phyloP scores from a whole-genome alignment of 2,329 filamentous ascomycete genomes.

The Cercospora janseana region DNA sequence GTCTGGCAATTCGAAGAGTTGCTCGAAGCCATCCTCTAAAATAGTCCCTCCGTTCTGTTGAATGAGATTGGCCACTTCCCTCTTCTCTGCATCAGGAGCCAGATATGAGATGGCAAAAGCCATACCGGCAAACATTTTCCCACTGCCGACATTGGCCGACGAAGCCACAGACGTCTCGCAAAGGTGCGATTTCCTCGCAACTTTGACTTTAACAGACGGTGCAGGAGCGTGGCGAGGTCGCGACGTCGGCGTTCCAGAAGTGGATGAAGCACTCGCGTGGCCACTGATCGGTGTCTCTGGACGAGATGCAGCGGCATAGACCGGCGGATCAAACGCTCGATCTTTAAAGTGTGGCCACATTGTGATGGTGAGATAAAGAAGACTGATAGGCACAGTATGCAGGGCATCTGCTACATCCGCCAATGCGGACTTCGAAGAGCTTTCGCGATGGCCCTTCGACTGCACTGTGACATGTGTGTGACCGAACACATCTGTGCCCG shows the following conservation, averaged over 20 bases:
- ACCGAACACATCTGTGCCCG: slow-evolving; percentile 45
- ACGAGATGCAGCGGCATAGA: not conserved
- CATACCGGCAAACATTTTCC: slow-evolving; percentile 76
- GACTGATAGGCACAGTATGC: slow-evolving; percentile 42
- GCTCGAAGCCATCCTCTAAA: slow-evolving; percentile 73
- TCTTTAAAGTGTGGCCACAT: slow-evolving; percentile 46
- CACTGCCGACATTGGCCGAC: slow-evolving; percentile 4
- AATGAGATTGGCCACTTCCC: slow-evolving; percentile 62
- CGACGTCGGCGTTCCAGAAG: slow-evolving; percentile 49
- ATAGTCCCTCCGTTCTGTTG: slow-evolving; percentile 68
- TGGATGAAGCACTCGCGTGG: slow-evolving; percentile 38
- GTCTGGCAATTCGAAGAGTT: slow-evolving; percentile 64
- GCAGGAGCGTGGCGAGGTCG: slow-evolving; percentile 45
- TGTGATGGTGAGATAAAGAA: slow-evolving; percentile 46
- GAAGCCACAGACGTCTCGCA: slow-evolving; percentile 32
- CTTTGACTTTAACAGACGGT: slow-evolving; percentile 18
- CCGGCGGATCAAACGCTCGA: slow-evolving; percentile 37
- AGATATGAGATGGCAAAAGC: slow-evolving; percentile 79
- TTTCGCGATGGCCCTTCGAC: slow-evolving; percentile 42
- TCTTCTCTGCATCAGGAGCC: slow-evolving; percentile 57
- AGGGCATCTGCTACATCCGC: slow-evolving; percentile 28
- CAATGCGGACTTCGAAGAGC: slow-evolving; percentile 27
- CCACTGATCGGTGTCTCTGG: slow-evolving; percentile 20
- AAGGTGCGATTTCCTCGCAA: slow-evolving; percentile 23
- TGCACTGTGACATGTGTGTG: slow-evolving; percentile 43